Evolutionary conservation across 345 rosid species (phyloP).

Genomic region (Salix dunnii): DNA sequence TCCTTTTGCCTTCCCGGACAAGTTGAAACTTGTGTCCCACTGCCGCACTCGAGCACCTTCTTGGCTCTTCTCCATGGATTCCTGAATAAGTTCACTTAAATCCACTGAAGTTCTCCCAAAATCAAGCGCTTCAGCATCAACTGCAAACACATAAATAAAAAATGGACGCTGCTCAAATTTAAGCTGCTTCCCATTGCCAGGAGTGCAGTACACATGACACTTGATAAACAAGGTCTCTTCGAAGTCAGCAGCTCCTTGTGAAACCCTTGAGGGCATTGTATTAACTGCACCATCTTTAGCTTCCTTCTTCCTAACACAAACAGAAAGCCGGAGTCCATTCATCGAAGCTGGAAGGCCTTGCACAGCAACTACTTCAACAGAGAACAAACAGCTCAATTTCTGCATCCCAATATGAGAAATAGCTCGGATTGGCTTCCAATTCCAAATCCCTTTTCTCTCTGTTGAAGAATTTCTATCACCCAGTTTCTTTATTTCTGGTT

Average conservation of each 20-base stretch:
- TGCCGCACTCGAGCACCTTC: slow-evolving; percentile 82
- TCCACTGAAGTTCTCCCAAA: slow-evolving; percentile 71
- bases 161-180: slow-evolving; percentile 87
- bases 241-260: slow-evolving; percentile 85
- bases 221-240: slow-evolving; percentile 82
- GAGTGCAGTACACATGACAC: slow-evolving; percentile 70
- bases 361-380: slow-evolving; percentile 75
- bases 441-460: slow-evolving; percentile 81
- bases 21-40: slow-evolving; percentile 73
- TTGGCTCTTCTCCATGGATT: slow-evolving; percentile 68
- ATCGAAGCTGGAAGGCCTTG: slow-evolving; percentile 86
- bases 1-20: slow-evolving; percentile 88
- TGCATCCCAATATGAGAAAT: slow-evolving; percentile 79
- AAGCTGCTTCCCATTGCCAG: slow-evolving; percentile 49
- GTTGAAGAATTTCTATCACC: slow-evolving; percentile 31
- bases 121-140: slow-evolving; percentile 78
- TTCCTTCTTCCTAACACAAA: slow-evolving; percentile 81
- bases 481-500: slow-evolving; percentile 22
- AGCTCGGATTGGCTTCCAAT: slow-evolving; percentile 89
- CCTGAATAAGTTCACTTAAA: slow-evolving; percentile 63
- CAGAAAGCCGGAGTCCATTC: slow-evolving; percentile 90
- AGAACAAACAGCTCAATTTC: slow-evolving; percentile 79
- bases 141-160: slow-evolving; percentile 59
- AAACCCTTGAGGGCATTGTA: slow-evolving; percentile 89
- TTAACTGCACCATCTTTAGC: slow-evolving; percentile 76